These are phyloP conservation scores for Fusarium xylarioides DNA, from an alignment of 2,329 filamentous ascomycete species.

Conservation along the genomic window DNA sequence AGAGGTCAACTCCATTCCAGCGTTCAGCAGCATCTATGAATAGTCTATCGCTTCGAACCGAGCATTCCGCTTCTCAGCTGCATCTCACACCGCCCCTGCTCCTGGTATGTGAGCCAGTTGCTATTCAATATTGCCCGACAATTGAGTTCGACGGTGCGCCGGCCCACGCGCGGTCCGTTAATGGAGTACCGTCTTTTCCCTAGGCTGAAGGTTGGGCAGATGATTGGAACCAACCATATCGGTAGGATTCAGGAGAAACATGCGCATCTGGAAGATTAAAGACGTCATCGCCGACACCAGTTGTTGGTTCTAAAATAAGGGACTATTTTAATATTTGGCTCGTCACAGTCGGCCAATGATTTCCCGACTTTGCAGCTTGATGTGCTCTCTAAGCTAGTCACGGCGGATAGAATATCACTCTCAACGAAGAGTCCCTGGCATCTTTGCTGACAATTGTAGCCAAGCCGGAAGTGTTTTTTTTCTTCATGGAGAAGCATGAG, in stretches of 20 bases:
- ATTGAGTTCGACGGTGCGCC: constrained; percentile 44
- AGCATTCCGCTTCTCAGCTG: background rate
- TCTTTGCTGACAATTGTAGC: background rate
- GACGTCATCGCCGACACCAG: constrained; percentile 25
- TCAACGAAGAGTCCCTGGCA: background rate
- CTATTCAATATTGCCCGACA: constrained; percentile 22
- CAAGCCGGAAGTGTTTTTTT: constrained; percentile 7
- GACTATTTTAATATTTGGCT: background rate
- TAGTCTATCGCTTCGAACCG: background rate
- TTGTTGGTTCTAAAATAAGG: constrained; percentile 12
- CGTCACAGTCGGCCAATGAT: constrained; percentile 1
- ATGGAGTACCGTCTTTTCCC: constrained; percentile 44
- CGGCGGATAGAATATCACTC: background rate
- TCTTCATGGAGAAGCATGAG: constrained; percentile 1
- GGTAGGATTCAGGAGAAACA: constrained; percentile 17
- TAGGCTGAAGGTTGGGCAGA: constrained; percentile 36
- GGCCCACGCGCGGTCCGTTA: constrained; percentile 42
- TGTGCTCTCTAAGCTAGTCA: background rate
- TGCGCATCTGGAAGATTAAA: constrained; percentile 18
- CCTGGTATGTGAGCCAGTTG: constrained; percentile 11
- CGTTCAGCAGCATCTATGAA: background rate
- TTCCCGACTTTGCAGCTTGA: background rate
- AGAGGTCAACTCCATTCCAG: background rate
- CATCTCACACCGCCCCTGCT: constrained; percentile 30
- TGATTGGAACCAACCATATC: constrained; percentile 39